These are phyloP conservation scores for Saccharomycopsis sp. DNA, from an alignment of 805 yeast species.

Conservation along the genomic window DNA sequence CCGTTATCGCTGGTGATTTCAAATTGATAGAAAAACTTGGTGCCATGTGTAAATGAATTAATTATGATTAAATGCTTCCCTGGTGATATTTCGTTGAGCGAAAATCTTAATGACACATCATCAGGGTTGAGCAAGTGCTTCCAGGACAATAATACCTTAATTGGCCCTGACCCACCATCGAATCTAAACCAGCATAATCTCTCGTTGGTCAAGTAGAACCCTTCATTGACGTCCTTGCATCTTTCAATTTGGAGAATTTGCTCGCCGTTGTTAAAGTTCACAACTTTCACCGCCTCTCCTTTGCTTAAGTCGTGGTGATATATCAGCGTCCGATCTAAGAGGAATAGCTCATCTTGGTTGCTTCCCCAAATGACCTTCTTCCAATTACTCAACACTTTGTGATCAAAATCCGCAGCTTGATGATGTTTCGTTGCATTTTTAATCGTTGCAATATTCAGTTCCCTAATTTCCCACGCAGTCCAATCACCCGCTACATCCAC, in stretches of 20 bases:
- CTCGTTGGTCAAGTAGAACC: conserved; percentile 56
- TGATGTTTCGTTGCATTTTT: not conserved
- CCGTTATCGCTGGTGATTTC: not conserved
- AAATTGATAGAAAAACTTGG: not conserved
- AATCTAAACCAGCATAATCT: conserved; percentile 51
- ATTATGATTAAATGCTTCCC: conserved; percentile 7
- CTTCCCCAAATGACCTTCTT: conserved; percentile 44
- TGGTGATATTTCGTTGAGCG: not conserved
- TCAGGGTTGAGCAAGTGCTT: conserved; percentile 52
- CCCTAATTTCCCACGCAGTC: conserved; percentile 31
- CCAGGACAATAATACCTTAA: conserved; percentile 58
- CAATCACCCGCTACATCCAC: conserved; percentile 51
- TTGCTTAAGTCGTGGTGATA: conserved; percentile 23
- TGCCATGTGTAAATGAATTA: conserved; percentile 4
- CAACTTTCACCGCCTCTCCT: conserved; percentile 14
- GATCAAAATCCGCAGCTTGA: conserved; percentile 33
- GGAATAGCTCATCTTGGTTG: conserved; percentile 26
- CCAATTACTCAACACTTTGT: conserved; percentile 50
- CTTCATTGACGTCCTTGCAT: conserved; percentile 28
- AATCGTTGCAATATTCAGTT: not conserved
- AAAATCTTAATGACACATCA: conserved; percentile 43
- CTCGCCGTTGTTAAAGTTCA: conserved; percentile 28
- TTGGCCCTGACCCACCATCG: conserved; percentile 25
- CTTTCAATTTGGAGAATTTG: conserved; percentile 30
- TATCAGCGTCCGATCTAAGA: conserved; percentile 37